Base-by-base conservation (phyloP, 805 yeast genomes). In the Suhomyces sp. region DNA sequence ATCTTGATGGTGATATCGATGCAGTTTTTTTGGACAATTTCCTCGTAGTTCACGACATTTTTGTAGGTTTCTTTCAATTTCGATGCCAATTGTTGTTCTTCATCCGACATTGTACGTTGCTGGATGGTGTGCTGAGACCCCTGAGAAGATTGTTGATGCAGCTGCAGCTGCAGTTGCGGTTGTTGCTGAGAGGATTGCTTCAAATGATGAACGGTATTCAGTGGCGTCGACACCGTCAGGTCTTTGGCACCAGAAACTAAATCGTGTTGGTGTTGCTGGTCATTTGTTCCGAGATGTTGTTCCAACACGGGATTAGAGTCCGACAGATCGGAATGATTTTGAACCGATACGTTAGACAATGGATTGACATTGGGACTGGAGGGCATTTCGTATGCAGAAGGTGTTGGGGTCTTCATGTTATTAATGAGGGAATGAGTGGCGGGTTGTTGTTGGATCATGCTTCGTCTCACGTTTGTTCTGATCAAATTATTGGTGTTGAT, bases 21-120 rank as follows among this genome's bases (percentile, higher is more conserved):
- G 51, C 88, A 84, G 43, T 79, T 79, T 44, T 80, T 81, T 53
- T 82, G 88, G 14, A 83, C 76, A 36, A 77, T 76, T 38, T 77
- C 78, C 60, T 83, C 90, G 42, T 76, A 71, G 43, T 76, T 76
- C 29, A 83, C 79, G 25, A 83, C 83, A 33, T 74, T 68, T 48
- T 81, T 81, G 56, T 83, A 83, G 3, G 88, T 81, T 51, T 83
- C 88, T 55, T 83, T 87, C 17, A 83, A 56, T 51, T 82, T 82
- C 2, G 82, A 68, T 2, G 86, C 86, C 30, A 83, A 61, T 33
- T 76, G 77, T 46, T 76, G 83, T 53, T 78, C 85, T 50, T 77
- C 83, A 32, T 73, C 77, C 1, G 81, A 59, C 71, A 68, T 66
- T 10, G 62, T 53, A 22, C 70, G 50, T 19, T 40, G 42, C 32